Conservation (phyloP, 768 basidiomycete genomes). For the Suillus weaverae region DNA sequence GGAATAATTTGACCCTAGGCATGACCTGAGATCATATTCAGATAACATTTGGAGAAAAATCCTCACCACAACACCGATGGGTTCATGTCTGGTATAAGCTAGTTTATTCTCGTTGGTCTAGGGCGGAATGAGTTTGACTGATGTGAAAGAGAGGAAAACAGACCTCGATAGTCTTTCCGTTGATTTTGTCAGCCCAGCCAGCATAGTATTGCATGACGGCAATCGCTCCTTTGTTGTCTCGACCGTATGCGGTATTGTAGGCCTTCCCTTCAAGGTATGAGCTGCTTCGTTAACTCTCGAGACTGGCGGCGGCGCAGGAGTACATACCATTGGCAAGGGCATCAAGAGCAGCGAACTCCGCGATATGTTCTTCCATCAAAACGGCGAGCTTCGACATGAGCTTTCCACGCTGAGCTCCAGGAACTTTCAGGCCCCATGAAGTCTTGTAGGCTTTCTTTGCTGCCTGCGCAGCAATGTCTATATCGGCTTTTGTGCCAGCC, state of each 20-base stretch:
- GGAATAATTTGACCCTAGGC: constrained; percentile 56
- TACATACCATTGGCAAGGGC: constrained; percentile 58
- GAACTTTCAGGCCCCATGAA: constrained; percentile 60
- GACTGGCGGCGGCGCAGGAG: constrained; percentile 13
- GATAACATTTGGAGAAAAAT: constrained; percentile 16
- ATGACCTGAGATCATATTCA: constrained; percentile 18
- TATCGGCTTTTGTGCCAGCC: constrained; percentile 59
- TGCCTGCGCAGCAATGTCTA: constrained; percentile 67
- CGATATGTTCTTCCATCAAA: constrained; percentile 57
- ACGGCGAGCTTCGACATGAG: constrained; percentile 62
- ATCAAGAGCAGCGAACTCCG: constrained; percentile 68
- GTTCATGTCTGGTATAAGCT: constrained; percentile 59
- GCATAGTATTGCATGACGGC: constrained; percentile 52
- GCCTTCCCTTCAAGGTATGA: constrained; percentile 6
- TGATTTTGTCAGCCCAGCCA: constrained; percentile 61
- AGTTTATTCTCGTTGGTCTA: constrained; percentile 51
- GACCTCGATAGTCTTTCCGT: constrained; percentile 50
- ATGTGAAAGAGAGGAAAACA: background rate
- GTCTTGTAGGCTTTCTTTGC: constrained; percentile 58
- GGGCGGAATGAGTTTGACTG: constrained; percentile 18
- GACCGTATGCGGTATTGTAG: constrained; percentile 8
- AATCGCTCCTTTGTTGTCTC: constrained; percentile 28
- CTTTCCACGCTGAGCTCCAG: constrained; percentile 50
- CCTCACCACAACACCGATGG: constrained; percentile 48
- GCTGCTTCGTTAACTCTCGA: background rate